phyloP scores from a whole-genome alignment of 176 grass and related monocot species.

The Carex littledalei region DNA sequence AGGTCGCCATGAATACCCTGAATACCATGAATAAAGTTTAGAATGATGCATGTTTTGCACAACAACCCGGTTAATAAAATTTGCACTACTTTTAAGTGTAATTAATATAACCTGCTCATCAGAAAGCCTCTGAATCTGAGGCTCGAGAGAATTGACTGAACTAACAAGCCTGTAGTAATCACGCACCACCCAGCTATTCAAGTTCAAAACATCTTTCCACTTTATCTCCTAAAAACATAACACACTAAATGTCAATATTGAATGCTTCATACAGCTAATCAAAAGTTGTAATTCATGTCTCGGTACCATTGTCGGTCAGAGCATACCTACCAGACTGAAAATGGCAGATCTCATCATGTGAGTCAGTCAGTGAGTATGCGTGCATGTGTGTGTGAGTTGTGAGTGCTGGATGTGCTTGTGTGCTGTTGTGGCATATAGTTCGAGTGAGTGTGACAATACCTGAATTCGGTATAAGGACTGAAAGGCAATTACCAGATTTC shows the following conservation, averaged over 20 bases:
- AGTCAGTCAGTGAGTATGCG: neutral
- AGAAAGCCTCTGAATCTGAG: slow-evolving; percentile 50
- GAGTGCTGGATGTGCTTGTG: neutral
- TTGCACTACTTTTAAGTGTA: neutral
- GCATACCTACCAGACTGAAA: neutral
- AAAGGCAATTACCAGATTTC: neutral
- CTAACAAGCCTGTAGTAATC: slow-evolving; percentile 75
- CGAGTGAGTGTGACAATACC: neutral
- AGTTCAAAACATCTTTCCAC: slow-evolving; percentile 63
- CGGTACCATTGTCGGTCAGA: neutral
- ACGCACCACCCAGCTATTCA: slow-evolving; percentile 80
- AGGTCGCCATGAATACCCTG: too few species aligned
- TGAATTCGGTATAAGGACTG: neutral
- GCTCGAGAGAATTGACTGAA: slow-evolving; percentile 53
- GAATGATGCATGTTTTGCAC: neutral
- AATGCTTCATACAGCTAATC: neutral
- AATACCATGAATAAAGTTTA: too few species aligned
- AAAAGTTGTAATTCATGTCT: neutral
- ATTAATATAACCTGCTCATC: slow-evolving; percentile 62
- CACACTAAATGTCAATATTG: neutral
- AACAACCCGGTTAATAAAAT: neutral
- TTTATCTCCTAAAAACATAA: neutral
- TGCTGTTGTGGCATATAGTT: neutral
- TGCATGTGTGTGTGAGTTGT: neutral
- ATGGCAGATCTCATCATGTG: neutral